Evolutionary conservation across 179 eudicot genomes (phyloP).

Genomic region (Carnegiea gigantea): DNA sequence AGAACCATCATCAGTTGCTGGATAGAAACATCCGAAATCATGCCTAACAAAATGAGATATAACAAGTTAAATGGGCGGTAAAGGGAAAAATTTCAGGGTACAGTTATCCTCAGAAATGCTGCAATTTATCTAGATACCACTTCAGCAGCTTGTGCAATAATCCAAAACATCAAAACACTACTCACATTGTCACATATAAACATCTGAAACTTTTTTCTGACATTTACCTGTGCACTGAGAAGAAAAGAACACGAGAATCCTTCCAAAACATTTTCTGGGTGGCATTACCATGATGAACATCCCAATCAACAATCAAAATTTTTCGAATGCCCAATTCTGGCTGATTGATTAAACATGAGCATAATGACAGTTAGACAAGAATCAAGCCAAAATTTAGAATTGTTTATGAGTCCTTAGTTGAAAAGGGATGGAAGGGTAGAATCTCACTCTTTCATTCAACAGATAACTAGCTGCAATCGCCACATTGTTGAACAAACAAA

Average conservation of each 20-base stretch:
- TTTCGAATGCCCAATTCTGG: slow-evolving; percentile 73
- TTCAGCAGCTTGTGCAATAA: neutral
- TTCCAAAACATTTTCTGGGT: slow-evolving; percentile 94
- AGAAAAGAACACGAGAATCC: slow-evolving; percentile 91
- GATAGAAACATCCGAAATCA: slow-evolving; percentile 87
- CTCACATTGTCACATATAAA: neutral
- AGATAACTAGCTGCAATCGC: slow-evolving; percentile 85
- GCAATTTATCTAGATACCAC: neutral
- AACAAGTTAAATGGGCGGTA: neutral
- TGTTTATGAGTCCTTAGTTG: neutral
- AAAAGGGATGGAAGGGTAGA: neutral
- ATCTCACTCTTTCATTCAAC: slow-evolving; percentile 71
- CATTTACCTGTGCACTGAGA: slow-evolving; percentile 91
- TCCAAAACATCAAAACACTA: neutral
- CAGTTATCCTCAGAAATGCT: neutral
- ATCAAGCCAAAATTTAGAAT: neutral
- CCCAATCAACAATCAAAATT: slow-evolving; percentile 97
- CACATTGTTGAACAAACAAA: slow-evolving; percentile 90
- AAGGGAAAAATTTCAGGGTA: neutral
- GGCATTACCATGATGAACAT: slow-evolving; percentile 99
- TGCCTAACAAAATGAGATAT: slow-evolving; percentile 46
- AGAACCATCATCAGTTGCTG: slow-evolving; percentile 81
- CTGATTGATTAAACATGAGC: slow-evolving; percentile 32
- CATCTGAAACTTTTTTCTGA: neutral
- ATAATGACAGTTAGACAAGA: slow-evolving; percentile 12